A percentile compares a stretch with the other conserved stretches of the same genome.
phyloP scores from a whole-genome alignment of 1,284 basidiomycete species.

The Ganoderma multipileum region DNA sequence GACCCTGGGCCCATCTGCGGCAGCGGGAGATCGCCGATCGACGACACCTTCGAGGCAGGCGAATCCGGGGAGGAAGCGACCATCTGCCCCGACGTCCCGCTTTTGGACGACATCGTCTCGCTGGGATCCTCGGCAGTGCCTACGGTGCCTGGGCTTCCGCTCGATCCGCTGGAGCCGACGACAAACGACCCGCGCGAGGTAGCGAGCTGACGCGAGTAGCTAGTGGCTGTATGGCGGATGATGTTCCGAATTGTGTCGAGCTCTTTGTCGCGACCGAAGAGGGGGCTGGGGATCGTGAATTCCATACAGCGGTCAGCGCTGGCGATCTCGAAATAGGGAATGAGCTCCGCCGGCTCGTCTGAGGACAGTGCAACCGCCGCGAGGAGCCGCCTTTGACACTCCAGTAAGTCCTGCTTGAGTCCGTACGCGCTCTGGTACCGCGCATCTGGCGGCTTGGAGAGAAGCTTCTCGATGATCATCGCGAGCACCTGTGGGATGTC shows the following conservation, averaged over 20 bases:
- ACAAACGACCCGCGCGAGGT: slow-evolving; percentile 49
- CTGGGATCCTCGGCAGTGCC: slow-evolving; percentile 48
- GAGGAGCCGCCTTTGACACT: slow-evolving; percentile 68
- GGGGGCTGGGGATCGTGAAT: slow-evolving; percentile 69
- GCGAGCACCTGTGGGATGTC: slow-evolving; percentile 77
- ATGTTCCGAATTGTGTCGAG: slow-evolving; percentile 69
- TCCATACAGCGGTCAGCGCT: slow-evolving; percentile 68
- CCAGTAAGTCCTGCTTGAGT: slow-evolving; percentile 66
- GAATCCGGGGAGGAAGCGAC: slow-evolving; percentile 28
- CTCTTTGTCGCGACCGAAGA: slow-evolving; percentile 76
- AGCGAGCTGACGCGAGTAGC: slow-evolving; percentile 62
- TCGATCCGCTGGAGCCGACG: slow-evolving; percentile 45
- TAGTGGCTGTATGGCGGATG: slow-evolving; percentile 67
- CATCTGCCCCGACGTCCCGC: slow-evolving; percentile 42
- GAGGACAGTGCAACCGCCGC: slow-evolving; percentile 61
- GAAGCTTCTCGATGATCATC: slow-evolving; percentile 72
- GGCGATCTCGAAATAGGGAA: slow-evolving; percentile 70
- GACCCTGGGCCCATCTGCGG: slow-evolving; percentile 23
- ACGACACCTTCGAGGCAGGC: slow-evolving; percentile 30
- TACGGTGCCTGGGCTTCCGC: slow-evolving; percentile 40
- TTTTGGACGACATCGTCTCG: slow-evolving; percentile 54
- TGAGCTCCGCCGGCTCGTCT: slow-evolving; percentile 69
- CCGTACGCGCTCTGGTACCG: slow-evolving; percentile 76
- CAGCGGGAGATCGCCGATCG: slow-evolving; percentile 25
- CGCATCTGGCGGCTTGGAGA: slow-evolving; percentile 67